Evolutionary conservation across 345 rosid genomes (phyloP).

Genomic region (Tarenaya hassleriana): DNA sequence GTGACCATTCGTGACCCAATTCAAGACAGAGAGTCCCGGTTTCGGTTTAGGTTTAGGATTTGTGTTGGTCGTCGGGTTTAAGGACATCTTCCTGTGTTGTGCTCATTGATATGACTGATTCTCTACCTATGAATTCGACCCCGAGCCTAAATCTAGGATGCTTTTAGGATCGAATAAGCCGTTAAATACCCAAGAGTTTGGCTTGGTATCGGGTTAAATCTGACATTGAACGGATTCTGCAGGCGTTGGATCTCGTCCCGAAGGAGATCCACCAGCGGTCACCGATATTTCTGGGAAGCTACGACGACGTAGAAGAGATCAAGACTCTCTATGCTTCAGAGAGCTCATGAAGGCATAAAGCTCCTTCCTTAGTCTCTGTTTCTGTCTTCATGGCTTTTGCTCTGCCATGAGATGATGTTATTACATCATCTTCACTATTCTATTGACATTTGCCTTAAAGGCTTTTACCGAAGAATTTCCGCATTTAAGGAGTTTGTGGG

Average conservation of each 20-base stretch:
- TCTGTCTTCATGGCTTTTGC: neutral
- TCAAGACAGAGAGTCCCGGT: neutral
- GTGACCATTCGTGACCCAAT: neutral
- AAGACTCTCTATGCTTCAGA: slow-evolving; percentile 72
- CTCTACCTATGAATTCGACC: too few relatives aligned
- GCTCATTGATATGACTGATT: too few relatives aligned
- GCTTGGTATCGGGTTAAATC: neutral
- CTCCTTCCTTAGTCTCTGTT: slow-evolving; percentile 10
- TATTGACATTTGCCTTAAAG: too few relatives aligned
- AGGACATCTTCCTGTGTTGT: too few relatives aligned
- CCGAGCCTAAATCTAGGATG: too few relatives aligned
- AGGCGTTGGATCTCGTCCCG: slow-evolving; percentile 86
- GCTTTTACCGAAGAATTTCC: too few relatives aligned
- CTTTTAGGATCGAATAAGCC: too few relatives aligned
- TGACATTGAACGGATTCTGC: slow-evolving; percentile 23
- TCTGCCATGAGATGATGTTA: too few relatives aligned
- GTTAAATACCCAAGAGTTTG: too few relatives aligned
- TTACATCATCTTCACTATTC: too few relatives aligned
- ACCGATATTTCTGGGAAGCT: slow-evolving; percentile 93
- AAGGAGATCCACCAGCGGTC: slow-evolving; percentile 76
- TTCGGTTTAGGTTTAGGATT: neutral
- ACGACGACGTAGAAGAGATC: slow-evolving; percentile 87
- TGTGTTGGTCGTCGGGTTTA: too few relatives aligned
- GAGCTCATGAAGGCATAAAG: slow-evolving; percentile 35
- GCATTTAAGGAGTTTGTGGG: too few relatives aligned